Conservation (phyloP, 139 green algal genomes). For the Closterium sp. region DNA sequence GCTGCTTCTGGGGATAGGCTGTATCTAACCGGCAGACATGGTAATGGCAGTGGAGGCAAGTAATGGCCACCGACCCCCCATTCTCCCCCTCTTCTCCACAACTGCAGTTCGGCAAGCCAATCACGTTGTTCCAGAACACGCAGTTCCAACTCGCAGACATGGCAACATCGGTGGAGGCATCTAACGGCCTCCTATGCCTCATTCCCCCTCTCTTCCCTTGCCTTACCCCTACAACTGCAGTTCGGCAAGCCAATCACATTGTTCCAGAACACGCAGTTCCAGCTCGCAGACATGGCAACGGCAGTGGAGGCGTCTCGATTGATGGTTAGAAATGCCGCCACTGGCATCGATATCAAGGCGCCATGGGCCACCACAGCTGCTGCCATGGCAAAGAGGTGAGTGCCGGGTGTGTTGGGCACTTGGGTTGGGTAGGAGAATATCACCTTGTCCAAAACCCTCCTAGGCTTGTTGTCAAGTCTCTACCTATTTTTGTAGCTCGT, state of each 20-base stretch:
- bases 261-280: conserved; percentile 77
- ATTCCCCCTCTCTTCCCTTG: neutral
- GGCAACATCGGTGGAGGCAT: conserved; percentile 27
- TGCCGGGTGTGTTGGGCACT: neutral
- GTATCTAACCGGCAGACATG: too few relatives aligned
- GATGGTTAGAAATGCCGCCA: conserved; percentile 62
- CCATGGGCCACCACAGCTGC: conserved; percentile 60
- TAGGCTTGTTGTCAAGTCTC: too few relatives aligned
- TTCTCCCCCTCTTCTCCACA: neutral
- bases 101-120: neutral
- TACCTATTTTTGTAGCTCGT: neutral
- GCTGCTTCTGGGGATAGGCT: too few relatives aligned
- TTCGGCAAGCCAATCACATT: conserved; percentile 62
- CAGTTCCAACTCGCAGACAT: conserved; percentile 75
- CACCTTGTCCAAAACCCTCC: too few relatives aligned
- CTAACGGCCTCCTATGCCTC: neutral
- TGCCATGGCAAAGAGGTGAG: conserved; percentile 76
- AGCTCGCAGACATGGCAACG: conserved; percentile 79
- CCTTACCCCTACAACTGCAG: too few relatives aligned
- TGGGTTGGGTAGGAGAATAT: neutral
- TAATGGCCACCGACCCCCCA: too few relatives aligned
- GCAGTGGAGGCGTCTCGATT: conserved; percentile 64
- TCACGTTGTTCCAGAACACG: conserved; percentile 60
- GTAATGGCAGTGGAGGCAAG: too few relatives aligned
- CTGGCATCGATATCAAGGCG: conserved; percentile 55